Evolutionary conservation across 495 filamentous ascomycete species (phyloP), one percentile per base, ranked within the genome.

Genomic region (Lindgomyces ingoldianus): DNA sequence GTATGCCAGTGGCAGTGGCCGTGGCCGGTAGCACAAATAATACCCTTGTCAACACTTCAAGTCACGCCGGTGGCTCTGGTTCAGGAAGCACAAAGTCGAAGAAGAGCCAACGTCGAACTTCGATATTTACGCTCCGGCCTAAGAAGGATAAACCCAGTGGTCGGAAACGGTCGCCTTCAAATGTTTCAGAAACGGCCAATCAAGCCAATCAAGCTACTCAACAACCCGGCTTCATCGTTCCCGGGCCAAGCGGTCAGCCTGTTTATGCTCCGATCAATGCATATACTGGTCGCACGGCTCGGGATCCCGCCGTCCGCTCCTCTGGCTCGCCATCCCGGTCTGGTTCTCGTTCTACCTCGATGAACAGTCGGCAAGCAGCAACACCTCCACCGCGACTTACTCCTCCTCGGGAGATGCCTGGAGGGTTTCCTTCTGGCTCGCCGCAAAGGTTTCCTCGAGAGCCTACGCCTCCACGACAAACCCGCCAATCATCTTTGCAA

Each of bases 331-430:
- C 56, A 11, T 65, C 73, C 16, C 66, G 66, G 16, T 39, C 69
- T 14, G 39, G 57, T 11, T 74, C 74, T 19, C 72, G 71, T 14
- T 73, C 74, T 25, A 65, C 68, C n/a, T 76, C 74, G 14, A 60
- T 65, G 3, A 69, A 61, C 58, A 67, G 55, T 26, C 64, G 29
- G 64, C 62, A 66, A 62, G 70, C 62, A 46, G 65, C 49, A 60
- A 73, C 64, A 19, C 67, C 63, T 50, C 68, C 68, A 26, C 33
- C 33, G 33, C 62, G 62, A 14, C 30, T 68, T 12, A 58, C 42
- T n/a, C 65, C 65, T 46, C 59, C 62, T 2, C n/a, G 62, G 14
- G 68, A 67, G n/a, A 41, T 65, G 11, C 68, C 68, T 25, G 68
- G 68, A 24, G 60, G 46, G 10, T 70, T 67, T 46, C 68, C 68